A percentile compares a stretch with the other conserved stretches of the same genome.
These are phyloP conservation scores for Marasmius tenuissimus DNA, from an alignment of 1,284 basidiomycete genomes.

Conservation along the genomic window DNA sequence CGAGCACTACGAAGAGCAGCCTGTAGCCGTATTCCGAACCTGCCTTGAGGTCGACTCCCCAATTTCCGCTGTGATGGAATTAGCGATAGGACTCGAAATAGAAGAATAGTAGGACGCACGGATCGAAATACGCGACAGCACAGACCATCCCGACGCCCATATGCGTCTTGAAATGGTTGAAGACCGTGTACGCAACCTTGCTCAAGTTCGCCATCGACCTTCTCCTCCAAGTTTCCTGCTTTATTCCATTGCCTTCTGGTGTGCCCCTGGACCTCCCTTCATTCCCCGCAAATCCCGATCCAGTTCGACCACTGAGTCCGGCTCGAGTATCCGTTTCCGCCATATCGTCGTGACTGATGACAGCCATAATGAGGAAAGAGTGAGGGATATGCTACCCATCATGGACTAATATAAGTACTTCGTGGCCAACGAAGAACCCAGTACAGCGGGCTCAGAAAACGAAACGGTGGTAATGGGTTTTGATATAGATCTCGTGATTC, in stretches of 20 bases:
- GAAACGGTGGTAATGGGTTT: not conserved
- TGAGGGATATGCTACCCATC: not conserved
- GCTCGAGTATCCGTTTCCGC: too few species aligned
- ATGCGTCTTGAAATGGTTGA: constrained; percentile 39
- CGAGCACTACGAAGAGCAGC: constrained; percentile 69
- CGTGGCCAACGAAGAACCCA: not conserved
- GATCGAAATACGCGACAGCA: constrained; percentile 50
- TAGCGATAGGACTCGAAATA: not conserved
- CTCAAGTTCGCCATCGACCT: not conserved
- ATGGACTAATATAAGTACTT: not conserved
- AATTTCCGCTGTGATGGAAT: constrained; percentile 39
- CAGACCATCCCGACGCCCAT: constrained; percentile 39
- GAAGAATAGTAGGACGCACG: constrained; percentile 28
- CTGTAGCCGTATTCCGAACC: constrained; percentile 68
- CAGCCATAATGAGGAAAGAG: not conserved
- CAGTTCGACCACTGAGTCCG: too few species aligned
- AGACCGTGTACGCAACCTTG: constrained; percentile 15
- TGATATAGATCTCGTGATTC: not conserved
- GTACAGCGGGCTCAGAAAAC: not conserved
- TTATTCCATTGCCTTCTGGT: not conserved
- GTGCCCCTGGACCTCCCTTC: not conserved
- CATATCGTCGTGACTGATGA: not conserved
- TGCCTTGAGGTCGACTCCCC: constrained; percentile 65
- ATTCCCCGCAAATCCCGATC: too few species aligned
- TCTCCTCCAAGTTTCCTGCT: not conserved